phyloP scores from a whole-genome alignment of 1,284 basidiomycete species.

The Tilletia horrida region DNA sequence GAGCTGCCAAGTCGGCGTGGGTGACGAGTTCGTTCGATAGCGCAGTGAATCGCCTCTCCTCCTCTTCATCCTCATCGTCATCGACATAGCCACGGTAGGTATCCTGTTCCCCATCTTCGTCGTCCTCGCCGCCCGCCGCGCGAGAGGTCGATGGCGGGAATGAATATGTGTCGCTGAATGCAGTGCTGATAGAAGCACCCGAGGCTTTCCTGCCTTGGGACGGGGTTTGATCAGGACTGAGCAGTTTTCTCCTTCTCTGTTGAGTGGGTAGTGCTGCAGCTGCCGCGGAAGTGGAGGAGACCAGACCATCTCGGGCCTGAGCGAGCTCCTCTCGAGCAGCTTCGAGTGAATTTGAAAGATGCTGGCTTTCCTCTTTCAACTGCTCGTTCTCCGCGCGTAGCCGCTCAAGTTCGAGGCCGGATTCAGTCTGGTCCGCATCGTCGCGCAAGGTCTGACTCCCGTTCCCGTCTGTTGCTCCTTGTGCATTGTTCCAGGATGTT shows the following conservation, averaged over 20 bases:
- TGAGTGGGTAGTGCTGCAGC: too few relatives aligned
- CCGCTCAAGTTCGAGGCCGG: too few relatives aligned
- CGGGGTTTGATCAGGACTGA: too few relatives aligned
- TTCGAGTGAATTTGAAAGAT: constrained; percentile 35
- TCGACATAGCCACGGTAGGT: background rate
- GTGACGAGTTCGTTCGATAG: constrained; percentile 6
- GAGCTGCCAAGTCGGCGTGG: background rate
- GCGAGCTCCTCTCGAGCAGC: constrained; percentile 43
- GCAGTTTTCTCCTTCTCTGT: too few relatives aligned
- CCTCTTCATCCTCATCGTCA: background rate
- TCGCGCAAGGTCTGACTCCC: too few relatives aligned
- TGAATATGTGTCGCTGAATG: constrained; percentile 13
- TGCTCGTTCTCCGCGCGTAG: constrained; percentile 39
- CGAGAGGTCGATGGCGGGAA: constrained; percentile 7
- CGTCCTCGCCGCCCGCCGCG: background rate
- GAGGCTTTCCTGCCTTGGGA: constrained; percentile 1
- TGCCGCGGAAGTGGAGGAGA: too few relatives aligned
- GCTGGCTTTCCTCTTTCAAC: constrained; percentile 30
- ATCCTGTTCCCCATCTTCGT: background rate
- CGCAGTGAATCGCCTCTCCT: background rate
- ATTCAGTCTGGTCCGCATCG: too few relatives aligned
- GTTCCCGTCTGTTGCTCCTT: too few relatives aligned
- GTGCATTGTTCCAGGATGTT: too few relatives aligned
- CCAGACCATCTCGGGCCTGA: background rate
- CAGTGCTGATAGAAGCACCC: constrained; percentile 3